Evolutionary conservation across 176 grass and related monocot genomes (phyloP).

Genomic region (Oryza longistaminata): DNA sequence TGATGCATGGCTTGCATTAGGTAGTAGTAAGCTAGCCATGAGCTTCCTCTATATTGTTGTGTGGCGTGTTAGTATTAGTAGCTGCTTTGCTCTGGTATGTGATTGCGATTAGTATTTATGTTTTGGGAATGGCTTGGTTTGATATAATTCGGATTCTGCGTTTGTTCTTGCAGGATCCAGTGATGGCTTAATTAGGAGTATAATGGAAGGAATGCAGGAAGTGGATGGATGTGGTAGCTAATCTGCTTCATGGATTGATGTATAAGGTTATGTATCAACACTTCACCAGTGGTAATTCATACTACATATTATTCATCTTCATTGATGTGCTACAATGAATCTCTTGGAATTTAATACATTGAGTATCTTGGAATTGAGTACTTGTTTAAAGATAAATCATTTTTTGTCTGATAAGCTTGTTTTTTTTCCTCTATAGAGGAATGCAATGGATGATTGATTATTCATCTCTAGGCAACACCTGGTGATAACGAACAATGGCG

Average conservation of each 20-base stretch:
- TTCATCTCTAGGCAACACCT: not conserved
- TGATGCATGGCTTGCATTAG: slow-evolving; percentile 5
- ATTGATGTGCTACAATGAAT: not conserved
- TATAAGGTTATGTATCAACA: not conserved
- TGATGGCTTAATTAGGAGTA: not conserved
- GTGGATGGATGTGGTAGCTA: not conserved
- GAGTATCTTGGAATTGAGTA: not conserved
- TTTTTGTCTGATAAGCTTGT: not conserved
- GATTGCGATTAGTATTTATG: not conserved
- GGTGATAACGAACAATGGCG: not conserved
- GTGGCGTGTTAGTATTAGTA: not conserved
- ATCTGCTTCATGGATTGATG: not conserved
- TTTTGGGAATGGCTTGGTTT: not conserved
- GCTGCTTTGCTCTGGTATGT: not conserved
- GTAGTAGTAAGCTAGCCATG: not conserved
- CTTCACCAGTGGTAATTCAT: not conserved
- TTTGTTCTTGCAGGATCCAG: slow-evolving; percentile 44
- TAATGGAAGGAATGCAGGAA: not conserved
- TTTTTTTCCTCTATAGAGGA: not conserved
- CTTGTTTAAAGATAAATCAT: not conserved
- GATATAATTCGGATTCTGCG: slow-evolving; percentile 41
- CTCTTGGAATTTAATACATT: not conserved
- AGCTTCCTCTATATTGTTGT: not conserved
- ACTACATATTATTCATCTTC: not conserved
- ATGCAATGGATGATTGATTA: not conserved